Evolutionary conservation across 2,329 filamentous ascomycete species (phyloP).

Genomic region (Xylaria arbuscula): DNA sequence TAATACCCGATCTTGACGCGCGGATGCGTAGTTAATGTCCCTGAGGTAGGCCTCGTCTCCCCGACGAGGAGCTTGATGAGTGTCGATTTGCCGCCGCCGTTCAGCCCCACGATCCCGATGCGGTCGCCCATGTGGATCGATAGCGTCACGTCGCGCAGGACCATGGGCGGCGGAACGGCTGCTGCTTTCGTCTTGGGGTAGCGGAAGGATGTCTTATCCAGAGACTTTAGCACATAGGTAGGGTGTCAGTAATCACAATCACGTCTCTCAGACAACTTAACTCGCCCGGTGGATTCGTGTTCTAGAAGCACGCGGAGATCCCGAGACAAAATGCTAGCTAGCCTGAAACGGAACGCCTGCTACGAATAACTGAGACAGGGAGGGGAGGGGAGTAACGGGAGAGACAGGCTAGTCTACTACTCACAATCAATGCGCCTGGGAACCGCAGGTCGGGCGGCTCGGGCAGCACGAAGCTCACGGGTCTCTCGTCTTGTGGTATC

Average conservation of each 20-base stretch:
- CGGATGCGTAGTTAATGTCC: conserved; percentile 73
- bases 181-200: conserved; percentile 60
- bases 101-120: conserved; percentile 80
- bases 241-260: not conserved
- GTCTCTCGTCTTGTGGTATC: conserved; percentile 71
- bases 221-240: conserved; percentile 52
- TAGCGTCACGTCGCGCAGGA: conserved; percentile 73
- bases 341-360: not conserved
- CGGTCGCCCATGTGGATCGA: conserved; percentile 79
- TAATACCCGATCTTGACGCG: conserved; percentile 79
- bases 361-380: not conserved
- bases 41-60: conserved; percentile 66
- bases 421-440: conserved; percentile 72
- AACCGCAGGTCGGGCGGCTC: conserved; percentile 77
- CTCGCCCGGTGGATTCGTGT: not conserved
- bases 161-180: conserved; percentile 52
- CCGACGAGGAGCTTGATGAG: conserved; percentile 77
- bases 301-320: not conserved
- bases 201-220: conserved; percentile 75
- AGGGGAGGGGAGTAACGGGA: not conserved
- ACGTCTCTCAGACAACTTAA: not conserved
- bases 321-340: not conserved
- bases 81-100: conserved; percentile 85
- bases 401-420: not conserved
- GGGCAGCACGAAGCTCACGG: conserved; percentile 68